These are phyloP conservation scores for Globisporangium middletonii DNA, from an alignment of 352 stramenopile species.

Conservation along the genomic window DNA sequence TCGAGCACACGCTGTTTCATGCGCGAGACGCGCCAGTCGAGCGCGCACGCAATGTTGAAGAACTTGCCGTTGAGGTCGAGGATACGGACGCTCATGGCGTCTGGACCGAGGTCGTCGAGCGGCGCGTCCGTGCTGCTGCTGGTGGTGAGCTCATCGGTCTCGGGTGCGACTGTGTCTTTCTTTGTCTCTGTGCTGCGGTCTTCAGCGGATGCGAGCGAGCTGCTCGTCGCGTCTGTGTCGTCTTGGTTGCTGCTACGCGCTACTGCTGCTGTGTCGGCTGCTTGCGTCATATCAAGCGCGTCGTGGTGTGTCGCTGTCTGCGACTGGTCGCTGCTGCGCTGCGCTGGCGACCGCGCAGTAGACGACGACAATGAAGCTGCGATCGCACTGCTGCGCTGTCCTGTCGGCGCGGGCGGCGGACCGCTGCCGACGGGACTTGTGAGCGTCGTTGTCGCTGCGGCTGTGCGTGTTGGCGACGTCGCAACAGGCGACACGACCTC, in stretches of 20 bases:
- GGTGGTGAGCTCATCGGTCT: background rate
- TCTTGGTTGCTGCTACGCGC: conserved; percentile 4
- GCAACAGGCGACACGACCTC: conserved; percentile 12
- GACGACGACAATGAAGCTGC: background rate
- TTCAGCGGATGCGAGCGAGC: background rate
- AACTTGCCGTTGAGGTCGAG: conserved; percentile 84
- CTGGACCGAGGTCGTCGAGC: conserved; percentile 18
- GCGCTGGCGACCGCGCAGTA: no score
- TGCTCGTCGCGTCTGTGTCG: background rate
- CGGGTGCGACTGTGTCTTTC: background rate
- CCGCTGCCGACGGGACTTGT: conserved; percentile 11
- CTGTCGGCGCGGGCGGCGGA: background rate
- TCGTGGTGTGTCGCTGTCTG: background rate
- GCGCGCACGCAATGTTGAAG: conserved; percentile 59
- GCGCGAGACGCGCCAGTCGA: conserved; percentile 57
- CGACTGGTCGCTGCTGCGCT: background rate
- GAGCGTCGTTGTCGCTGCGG: background rate
- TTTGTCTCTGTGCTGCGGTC: background rate
- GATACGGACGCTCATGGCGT: conserved; percentile 62
- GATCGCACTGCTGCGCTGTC: background rate
- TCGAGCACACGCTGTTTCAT: conserved; percentile 75
- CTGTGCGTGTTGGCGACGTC: conserved; percentile 16
- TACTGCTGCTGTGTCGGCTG: background rate
- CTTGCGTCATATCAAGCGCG: background rate
- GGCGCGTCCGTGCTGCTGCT: conserved; percentile 4